Conservation (phyloP, 441 rosid genomes). For the Adansonia gregorii region DNA sequence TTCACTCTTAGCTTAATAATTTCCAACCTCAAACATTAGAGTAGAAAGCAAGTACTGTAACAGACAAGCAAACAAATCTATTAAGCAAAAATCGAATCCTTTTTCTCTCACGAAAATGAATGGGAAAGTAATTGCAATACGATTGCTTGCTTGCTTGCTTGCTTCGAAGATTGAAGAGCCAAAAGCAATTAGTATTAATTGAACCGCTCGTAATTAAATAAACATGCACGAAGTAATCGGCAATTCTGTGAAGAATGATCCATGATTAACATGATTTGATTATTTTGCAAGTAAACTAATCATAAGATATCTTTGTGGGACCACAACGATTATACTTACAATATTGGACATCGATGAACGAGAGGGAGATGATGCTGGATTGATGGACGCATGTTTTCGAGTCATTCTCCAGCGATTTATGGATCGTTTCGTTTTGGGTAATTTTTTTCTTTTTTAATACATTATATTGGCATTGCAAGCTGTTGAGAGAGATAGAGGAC, state of each 20-base stretch:
- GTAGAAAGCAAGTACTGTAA: no score
- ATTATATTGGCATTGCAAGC: neutral
- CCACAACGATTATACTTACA: neutral
- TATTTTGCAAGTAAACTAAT: neutral
- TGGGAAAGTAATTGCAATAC: no score
- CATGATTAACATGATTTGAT: neutral
- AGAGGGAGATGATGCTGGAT: neutral
- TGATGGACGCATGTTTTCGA: conserved; percentile 15
- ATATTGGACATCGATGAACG: neutral
- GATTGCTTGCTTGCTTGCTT: neutral
- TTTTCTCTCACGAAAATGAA: neutral
- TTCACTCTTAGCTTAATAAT: no score
- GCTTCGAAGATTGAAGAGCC: neutral
- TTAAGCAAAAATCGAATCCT: no score
- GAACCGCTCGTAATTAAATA: neutral
- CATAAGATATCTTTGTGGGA: neutral
- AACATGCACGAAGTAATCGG: neutral
- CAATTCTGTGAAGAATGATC: neutral
- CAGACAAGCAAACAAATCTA: no score
- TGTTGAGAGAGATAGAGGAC: neutral
- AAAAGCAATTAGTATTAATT: neutral
- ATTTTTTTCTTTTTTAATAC: neutral
- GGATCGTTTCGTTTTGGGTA: neutral
- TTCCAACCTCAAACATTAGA: no score
- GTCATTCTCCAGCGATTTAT: neutral